These are phyloP conservation scores for Neoboletus brunneissimus DNA, from an alignment of 768 basidiomycete species.

Conservation along the genomic window DNA sequence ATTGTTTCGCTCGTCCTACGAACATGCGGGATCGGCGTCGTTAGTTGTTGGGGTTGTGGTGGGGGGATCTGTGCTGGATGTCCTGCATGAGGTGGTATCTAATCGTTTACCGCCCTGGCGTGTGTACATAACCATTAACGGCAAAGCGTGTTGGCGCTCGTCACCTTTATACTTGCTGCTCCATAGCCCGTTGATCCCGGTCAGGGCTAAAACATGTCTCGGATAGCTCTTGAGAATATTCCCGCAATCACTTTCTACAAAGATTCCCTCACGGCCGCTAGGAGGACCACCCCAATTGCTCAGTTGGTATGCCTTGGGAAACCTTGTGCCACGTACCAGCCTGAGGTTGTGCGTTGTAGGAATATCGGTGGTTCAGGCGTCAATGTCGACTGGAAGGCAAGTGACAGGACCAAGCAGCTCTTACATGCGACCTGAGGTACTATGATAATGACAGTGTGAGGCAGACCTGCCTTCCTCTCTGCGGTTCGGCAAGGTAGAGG, in stretches of 20 bases:
- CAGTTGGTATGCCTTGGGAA: constrained; percentile 82
- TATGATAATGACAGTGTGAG: constrained; percentile 60
- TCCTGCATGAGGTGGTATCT: constrained; percentile 33
- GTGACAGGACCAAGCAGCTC: constrained; percentile 19
- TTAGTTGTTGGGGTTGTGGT: constrained; percentile 86
- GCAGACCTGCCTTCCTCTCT: constrained; percentile 82
- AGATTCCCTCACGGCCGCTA: constrained; percentile 57
- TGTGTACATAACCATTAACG: constrained; percentile 11
- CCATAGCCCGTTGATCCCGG: neutral
- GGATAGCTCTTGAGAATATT: constrained; percentile 69
- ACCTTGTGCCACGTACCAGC: constrained; percentile 71
- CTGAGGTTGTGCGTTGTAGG: constrained; percentile 81
- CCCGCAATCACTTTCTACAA: constrained; percentile 78
- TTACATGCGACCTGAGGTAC: constrained; percentile 8
- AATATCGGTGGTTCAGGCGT: constrained; percentile 75
- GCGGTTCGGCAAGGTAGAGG: constrained; percentile 80
- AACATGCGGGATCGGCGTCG: constrained; percentile 68
- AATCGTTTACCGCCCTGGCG: neutral
- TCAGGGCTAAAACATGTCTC: constrained; percentile 47
- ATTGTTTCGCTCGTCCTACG: constrained; percentile 73
- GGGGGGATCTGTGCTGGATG: constrained; percentile 74
- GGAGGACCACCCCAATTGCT: constrained; percentile 64
- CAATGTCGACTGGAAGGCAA: constrained; percentile 89
- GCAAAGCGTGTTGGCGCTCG: neutral
- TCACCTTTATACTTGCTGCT: neutral